phyloP scores from a whole-genome alignment of 2,329 filamentous ascomycete genomes.

The Xylaria multiplex region DNA sequence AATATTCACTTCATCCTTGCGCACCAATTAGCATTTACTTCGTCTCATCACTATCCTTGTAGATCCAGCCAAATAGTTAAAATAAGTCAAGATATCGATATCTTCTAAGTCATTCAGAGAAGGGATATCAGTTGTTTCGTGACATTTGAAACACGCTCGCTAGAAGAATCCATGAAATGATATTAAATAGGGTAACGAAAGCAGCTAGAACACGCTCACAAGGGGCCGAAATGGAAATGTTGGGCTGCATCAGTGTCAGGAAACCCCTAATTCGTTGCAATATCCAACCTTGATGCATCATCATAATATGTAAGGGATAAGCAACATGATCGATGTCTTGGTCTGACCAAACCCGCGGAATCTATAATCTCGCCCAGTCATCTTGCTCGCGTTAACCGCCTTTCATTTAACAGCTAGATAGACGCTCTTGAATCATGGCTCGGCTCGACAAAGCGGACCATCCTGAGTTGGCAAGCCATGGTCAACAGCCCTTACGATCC shows the following conservation, averaged over 20 bases:
- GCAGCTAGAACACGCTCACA: background rate
- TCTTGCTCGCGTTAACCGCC: background rate
- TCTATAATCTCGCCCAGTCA: background rate
- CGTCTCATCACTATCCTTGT: too few relatives aligned
- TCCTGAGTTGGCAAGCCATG: constrained; percentile 48
- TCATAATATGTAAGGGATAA: background rate
- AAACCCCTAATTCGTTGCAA: background rate
- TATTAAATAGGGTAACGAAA: background rate
- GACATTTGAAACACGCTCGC: background rate
- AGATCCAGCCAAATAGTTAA: too few relatives aligned
- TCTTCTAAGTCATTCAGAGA: too few relatives aligned
- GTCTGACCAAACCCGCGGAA: background rate
- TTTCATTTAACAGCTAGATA: background rate
- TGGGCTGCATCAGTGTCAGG: too few relatives aligned
- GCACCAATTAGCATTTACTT: too few relatives aligned
- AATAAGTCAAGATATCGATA: too few relatives aligned
- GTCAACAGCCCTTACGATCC: constrained; percentile 50
- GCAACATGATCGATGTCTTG: background rate
- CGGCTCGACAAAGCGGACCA: constrained; percentile 51
- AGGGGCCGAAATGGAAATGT: background rate
- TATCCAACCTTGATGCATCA: background rate
- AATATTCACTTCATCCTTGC: too few relatives aligned
- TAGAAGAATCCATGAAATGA: background rate
- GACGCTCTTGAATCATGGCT: constrained; percentile 15
- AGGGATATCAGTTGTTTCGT: background rate